Evolutionary conservation across 495 filamentous ascomycete genomes (phyloP).

Genomic region (Hypoxylon subgilvum): DNA sequence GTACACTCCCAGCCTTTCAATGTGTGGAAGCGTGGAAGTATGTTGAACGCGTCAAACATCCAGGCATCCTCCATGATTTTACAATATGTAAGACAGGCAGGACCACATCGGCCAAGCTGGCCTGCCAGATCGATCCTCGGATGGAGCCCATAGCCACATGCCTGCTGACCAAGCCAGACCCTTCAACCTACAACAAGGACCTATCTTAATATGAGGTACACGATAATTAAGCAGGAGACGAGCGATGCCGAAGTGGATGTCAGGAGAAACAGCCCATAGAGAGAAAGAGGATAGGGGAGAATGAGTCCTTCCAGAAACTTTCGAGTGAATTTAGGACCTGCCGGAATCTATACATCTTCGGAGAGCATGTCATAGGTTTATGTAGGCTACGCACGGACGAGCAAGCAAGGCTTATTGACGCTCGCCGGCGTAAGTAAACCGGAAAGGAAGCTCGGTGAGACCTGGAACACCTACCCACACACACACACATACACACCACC

Average conservation of each 20-base stretch:
- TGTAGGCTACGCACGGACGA: neutral
- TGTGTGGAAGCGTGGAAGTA: too few relatives aligned
- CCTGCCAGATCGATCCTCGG: constrained; percentile 33
- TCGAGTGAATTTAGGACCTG: neutral
- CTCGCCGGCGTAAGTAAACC: constrained; percentile 27
- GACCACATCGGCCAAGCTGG: constrained; percentile 22
- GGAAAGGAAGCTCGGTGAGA: constrained; percentile 39
- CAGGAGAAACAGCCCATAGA: too few relatives aligned
- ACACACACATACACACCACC: neutral
- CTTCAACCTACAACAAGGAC: constrained; percentile 28
- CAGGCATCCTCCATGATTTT: too few relatives aligned
- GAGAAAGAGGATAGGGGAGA: neutral
- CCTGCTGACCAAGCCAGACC: constrained; percentile 41
- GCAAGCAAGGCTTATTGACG: neutral
- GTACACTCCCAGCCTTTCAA: constrained; percentile 11
- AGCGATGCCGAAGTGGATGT: constrained; percentile 9
- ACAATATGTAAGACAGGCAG: constrained; percentile 1
- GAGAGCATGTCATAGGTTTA: neutral
- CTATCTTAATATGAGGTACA: constrained; percentile 7
- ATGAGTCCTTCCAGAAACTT: too few relatives aligned
- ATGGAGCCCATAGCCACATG: constrained; percentile 34
- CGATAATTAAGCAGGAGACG: constrained; percentile 2
- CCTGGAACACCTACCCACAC: constrained; percentile 13
- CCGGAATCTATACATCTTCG: neutral
- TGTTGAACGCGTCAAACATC: too few relatives aligned